Percentiles rank a stretch among this genome's conserved stretches.
Evolutionary conservation across 371 early-diverging fungal species (phyloP).

Genomic region (Mucor irregularis): DNA sequence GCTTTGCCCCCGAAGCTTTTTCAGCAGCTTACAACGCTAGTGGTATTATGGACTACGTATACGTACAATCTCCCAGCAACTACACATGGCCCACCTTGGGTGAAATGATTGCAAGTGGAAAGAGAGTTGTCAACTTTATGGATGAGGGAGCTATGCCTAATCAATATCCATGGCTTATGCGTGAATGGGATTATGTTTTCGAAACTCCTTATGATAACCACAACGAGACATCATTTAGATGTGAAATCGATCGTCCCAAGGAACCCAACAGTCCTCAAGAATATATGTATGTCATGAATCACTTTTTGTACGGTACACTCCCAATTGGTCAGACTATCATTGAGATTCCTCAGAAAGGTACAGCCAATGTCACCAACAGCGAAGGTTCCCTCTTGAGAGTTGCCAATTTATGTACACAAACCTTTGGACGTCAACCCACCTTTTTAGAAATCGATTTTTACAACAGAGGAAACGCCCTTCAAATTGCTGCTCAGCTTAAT

Average conservation of each 20-base stretch:
- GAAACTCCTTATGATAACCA: slow-evolving; percentile 59
- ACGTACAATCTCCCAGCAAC: slow-evolving; percentile 41
- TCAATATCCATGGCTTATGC: slow-evolving; percentile 61
- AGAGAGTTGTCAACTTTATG: slow-evolving; percentile 67
- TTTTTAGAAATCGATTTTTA: slow-evolving; percentile 80
- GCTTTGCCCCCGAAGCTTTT: slow-evolving; percentile 52
- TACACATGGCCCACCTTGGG: slow-evolving; percentile 70
- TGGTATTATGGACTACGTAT: slow-evolving; percentile 58
- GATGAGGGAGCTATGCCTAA: slow-evolving; percentile 55
- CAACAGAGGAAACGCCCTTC: slow-evolving; percentile 58
- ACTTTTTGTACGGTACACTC: slow-evolving; percentile 53
- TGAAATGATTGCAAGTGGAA: slow-evolving; percentile 63
- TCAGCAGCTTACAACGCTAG: slow-evolving; percentile 54
- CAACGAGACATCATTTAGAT: slow-evolving; percentile 41
- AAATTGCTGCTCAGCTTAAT: slow-evolving; percentile 64
- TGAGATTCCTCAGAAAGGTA: slow-evolving; percentile 54
- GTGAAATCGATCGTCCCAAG: slow-evolving; percentile 57
- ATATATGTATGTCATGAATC: slow-evolving; percentile 65
- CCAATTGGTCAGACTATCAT: slow-evolving; percentile 28
- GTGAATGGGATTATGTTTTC: slow-evolving; percentile 57
- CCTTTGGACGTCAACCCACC: slow-evolving; percentile 62
- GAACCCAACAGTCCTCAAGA: slow-evolving; percentile 27
- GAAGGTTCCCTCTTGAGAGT: slow-evolving; percentile 40
- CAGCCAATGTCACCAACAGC: slow-evolving; percentile 53
- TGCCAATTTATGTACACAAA: slow-evolving; percentile 42